Evolutionary conservation across 352 stramenopile species (phyloP), one percentile per base, ranked within the genome.

Genomic region (Peronospora belbahrii): DNA sequence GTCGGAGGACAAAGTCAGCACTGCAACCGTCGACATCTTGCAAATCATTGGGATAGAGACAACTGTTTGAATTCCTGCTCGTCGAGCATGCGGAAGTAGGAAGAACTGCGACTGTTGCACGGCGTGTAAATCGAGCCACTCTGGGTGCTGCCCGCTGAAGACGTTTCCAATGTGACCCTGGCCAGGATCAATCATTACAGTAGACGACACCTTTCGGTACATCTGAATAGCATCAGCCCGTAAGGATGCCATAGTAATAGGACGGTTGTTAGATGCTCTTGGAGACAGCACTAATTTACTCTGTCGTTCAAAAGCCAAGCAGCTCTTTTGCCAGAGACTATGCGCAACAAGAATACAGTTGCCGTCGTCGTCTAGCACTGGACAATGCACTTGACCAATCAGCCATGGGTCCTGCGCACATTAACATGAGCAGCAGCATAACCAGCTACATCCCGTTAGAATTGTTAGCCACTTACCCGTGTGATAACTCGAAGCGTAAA

Each of bases 11-110:
- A 76, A 91, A 6, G 76, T 87, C n/a, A 91, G 37, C 11, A 91
- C 76, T 6, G 79, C 79, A 24, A 91, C 66, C 0, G 78, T 78
- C 18, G 76, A 82, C 65, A 91, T 78, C 48, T 88, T 91, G 52
- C 74, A 83, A 31, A 91, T 76, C 79, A 91, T 88, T 0, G 79
- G 79, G 3, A 83, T 72, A 3, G 76, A 85, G 11, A 91, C 60
- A 6, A 85, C 51, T 0, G 75, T 85, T 33, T 85, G 69, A 11
- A 91, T 55, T 0, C 73, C 72, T 10, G 79, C 79, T 32, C 62
- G 67, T 32, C 79, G 70, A 14, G 79, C 76, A 15, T 87, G 71
- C 0, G 79, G 79, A 6, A 85, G 57, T 20, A 91, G 52, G 41
- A 91, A 91, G 51, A 86, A 86, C 14, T 86, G 70, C 2, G 61